Conservation (phyloP, 768 basidiomycete genomes). For the Tricholoma terreum region DNA sequence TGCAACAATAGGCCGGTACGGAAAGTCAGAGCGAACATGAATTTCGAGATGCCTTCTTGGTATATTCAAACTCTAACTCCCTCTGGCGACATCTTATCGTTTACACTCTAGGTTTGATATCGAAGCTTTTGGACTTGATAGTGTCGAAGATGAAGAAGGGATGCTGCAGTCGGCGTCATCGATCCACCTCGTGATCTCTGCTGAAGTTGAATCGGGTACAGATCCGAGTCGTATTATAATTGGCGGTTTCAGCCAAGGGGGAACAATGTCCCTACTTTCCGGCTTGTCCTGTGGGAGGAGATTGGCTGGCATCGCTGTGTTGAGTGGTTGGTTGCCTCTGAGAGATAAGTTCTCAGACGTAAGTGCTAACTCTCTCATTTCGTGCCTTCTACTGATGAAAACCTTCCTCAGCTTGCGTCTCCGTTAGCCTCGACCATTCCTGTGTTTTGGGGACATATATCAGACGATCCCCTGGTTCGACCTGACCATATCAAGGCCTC, state of each 20-base stretch:
- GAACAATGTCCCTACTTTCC: conserved; percentile 71
- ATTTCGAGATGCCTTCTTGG: conserved; percentile 78
- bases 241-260: conserved; percentile 90
- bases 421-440: conserved; percentile 60
- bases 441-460: conserved; percentile 87
- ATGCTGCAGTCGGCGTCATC: conserved; percentile 63
- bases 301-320: conserved; percentile 65
- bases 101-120: conserved; percentile 69
- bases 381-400: background rate
- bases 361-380: conserved; percentile 16
- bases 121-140: conserved; percentile 55
- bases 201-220: conserved; percentile 72
- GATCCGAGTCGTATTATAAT: conserved; percentile 71
- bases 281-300: conserved; percentile 65
- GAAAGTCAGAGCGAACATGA: conserved; percentile 72
- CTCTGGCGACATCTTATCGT: conserved; percentile 1
- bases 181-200: conserved; percentile 67
- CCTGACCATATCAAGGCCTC: conserved; percentile 52
- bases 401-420: conserved; percentile 55
- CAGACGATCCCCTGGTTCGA: conserved; percentile 69
- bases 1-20: conserved; percentile 42
- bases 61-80: conserved; percentile 24
- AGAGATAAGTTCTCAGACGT: conserved; percentile 64
- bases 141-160: conserved; percentile 70
- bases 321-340: conserved; percentile 83